Conservation (phyloP, 345 rosid genomes). For the Ceriops zippeliana region DNA sequence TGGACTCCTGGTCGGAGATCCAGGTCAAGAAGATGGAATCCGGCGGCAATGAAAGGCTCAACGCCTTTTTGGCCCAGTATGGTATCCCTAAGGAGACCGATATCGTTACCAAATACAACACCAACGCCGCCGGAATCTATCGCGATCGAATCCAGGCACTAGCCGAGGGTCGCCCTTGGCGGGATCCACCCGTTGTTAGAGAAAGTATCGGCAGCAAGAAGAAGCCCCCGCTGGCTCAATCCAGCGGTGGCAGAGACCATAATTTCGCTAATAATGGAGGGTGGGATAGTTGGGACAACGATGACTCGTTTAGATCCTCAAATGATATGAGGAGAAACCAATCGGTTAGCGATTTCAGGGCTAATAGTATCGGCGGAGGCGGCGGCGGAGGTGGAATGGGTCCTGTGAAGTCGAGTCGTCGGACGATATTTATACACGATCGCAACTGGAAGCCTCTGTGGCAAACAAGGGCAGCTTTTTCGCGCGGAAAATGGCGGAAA, state of each 20-base stretch:
- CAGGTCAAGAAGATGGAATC: slow-evolving; percentile 98
- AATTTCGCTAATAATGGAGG: slow-evolving; percentile 38
- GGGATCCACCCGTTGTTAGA: slow-evolving; percentile 78
- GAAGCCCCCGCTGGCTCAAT: slow-evolving; percentile 52
- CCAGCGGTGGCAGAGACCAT: slow-evolving; percentile 35
- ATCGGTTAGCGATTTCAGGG: slow-evolving; percentile 64
- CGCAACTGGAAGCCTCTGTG: slow-evolving; percentile 83
- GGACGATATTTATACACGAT: slow-evolving; percentile 65
- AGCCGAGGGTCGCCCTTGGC: slow-evolving; percentile 80
- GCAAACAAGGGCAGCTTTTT: slow-evolving; percentile 78
- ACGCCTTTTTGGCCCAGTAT: slow-evolving; percentile 60
- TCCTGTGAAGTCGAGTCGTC: slow-evolving; percentile 72
- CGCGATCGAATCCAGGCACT: slow-evolving; percentile 86
- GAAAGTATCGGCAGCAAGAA: slow-evolving; percentile 43
- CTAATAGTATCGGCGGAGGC: slow-evolving; percentile 22
- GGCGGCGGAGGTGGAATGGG: slow-evolving; percentile 32
- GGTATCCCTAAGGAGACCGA: slow-evolving; percentile 79
- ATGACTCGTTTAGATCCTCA: slow-evolving; percentile 53
- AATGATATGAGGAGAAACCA: slow-evolving; percentile 80
- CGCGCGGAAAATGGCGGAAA: slow-evolving; percentile 66
- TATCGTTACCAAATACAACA: slow-evolving; percentile 71
- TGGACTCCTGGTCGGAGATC: slow-evolving; percentile 99
- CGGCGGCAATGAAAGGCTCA: slow-evolving; percentile 84
- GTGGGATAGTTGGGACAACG: slow-evolving; percentile 95
- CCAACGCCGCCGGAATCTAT: slow-evolving; percentile 74